phyloP scores from a whole-genome alignment of 345 rosid genomes.

The Firmiana major region DNA sequence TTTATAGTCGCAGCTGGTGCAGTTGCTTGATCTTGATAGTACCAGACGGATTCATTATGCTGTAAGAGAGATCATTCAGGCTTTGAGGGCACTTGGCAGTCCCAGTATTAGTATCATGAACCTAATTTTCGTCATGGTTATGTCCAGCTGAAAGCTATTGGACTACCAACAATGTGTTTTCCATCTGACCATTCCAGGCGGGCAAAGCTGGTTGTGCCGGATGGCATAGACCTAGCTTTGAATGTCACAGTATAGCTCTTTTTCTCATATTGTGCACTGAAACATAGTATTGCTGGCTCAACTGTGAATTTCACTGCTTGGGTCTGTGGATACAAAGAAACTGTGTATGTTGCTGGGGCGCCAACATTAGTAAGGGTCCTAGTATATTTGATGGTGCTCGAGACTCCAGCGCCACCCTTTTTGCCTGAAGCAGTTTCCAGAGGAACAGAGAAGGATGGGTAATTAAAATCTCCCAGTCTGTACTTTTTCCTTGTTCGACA shows the following conservation, averaged over 20 bases:
- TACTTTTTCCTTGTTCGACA: constrained; percentile 36
- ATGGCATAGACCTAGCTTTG: constrained; percentile 54
- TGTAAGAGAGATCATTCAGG: not conserved
- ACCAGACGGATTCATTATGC: constrained; percentile 5
- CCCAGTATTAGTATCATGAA: not conserved
- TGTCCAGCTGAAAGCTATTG: constrained; percentile 61
- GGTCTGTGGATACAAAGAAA: constrained; percentile 33
- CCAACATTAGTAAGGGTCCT: constrained; percentile 64
- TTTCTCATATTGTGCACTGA: constrained; percentile 37
- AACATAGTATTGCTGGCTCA: constrained; percentile 42
- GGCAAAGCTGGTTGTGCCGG: constrained; percentile 46
- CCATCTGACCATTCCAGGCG: constrained; percentile 52
- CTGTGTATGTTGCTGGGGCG: constrained; percentile 35
- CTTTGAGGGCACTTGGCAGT: constrained; percentile 1
- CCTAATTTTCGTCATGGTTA: constrained; percentile 11
- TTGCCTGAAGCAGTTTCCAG: constrained; percentile 42
- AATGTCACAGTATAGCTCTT: constrained; percentile 49
- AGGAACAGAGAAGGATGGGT: constrained; percentile 59
- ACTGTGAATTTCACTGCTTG: constrained; percentile 44
- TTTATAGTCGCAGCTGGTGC: constrained; percentile 14
- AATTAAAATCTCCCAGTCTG: constrained; percentile 46
- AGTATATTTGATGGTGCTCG: constrained; percentile 37
- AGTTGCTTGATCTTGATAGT: constrained; percentile 18
- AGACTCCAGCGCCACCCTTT: constrained; percentile 32
- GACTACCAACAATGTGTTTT: constrained; percentile 47